Percentiles rank a stretch among this genome's conserved stretches.
These are phyloP conservation scores for Trichomonas tenax DNA, from an alignment of 208 protist genomes.

Conservation along the genomic window DNA sequence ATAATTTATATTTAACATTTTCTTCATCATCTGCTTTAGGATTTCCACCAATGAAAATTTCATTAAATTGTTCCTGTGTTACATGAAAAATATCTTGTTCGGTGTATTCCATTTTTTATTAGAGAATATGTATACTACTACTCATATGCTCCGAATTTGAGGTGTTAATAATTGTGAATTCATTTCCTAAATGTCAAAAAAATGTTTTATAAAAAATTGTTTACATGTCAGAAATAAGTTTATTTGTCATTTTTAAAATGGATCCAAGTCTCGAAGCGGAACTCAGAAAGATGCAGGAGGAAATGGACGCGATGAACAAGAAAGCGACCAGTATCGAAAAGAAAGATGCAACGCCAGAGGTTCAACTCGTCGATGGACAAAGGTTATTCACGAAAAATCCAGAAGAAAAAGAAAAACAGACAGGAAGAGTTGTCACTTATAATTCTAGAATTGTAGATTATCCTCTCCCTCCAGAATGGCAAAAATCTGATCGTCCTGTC, in stretches of 20 bases:
- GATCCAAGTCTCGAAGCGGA: neutral
- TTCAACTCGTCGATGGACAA: neutral
- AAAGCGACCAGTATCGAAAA: neutral
- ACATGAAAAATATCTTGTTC: too few relatives aligned
- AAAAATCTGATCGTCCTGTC: neutral
- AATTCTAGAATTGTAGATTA: neutral
- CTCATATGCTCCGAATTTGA: too few relatives aligned
- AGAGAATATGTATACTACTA: too few relatives aligned
- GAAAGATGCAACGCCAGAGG: neutral
- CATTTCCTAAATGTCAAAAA: too few relatives aligned
- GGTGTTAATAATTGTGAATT: too few relatives aligned
- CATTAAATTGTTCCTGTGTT: too few relatives aligned
- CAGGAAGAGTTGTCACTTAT: neutral
- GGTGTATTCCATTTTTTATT: too few relatives aligned
- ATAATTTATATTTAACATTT: too few relatives aligned
- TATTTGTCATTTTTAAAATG: neutral
- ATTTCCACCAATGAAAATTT: too few relatives aligned
- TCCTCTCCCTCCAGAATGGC: neutral
- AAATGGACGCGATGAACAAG: neutral
- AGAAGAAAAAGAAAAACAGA: neutral
- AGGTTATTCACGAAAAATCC: neutral
- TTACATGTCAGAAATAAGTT: neutral
- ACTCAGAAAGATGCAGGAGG: neutral
- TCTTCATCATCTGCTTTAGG: too few relatives aligned
- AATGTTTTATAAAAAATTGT: too few relatives aligned